Percentiles rank a stretch among this genome's conserved stretches.
These are phyloP conservation scores for Datura wrightii DNA, from an alignment of 257 asterid genomes.

Conservation along the genomic window DNA sequence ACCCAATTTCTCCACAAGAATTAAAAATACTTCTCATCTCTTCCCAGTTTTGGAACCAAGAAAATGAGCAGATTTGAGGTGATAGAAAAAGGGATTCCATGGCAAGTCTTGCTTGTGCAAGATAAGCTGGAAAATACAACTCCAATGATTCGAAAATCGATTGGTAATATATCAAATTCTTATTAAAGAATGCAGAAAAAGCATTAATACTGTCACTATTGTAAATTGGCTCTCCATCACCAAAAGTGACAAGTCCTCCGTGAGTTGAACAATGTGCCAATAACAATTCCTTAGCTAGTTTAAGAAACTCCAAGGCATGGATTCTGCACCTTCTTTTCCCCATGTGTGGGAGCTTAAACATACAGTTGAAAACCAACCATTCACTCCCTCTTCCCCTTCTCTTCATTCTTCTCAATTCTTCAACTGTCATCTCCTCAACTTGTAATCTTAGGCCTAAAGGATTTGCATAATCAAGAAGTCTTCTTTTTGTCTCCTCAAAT, in stretches of 20 bases:
- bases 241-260: conserved; percentile 58
- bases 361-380: conserved; percentile 72
- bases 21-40: conserved; percentile 27
- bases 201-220: conserved; percentile 23
- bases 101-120: conserved; percentile 69
- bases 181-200: conserved; percentile 52
- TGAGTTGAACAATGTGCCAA: conserved; percentile 27
- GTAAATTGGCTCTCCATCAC: conserved; percentile 65
- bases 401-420: conserved; percentile 46
- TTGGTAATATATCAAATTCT: conserved; percentile 51
- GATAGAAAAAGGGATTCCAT: conserved; percentile 64
- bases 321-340: conserved; percentile 48
- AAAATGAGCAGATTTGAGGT: conserved; percentile 52
- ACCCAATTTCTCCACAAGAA: conserved; percentile 18
- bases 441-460: conserved; percentile 46
- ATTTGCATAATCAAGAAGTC: conserved; percentile 56
- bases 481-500: conserved; percentile 57
- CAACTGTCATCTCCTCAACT: conserved; percentile 52
- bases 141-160: conserved; percentile 67
- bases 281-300: conserved; percentile 48
- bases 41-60: conserved; percentile 59
- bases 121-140: conserved; percentile 59
- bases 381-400: conserved; percentile 42
- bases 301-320: conserved; percentile 49
- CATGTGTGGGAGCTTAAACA: conserved; percentile 77